Percentiles rank a stretch among this genome's conserved stretches.
Evolutionary conservation across 2,329 filamentous ascomycete species (phyloP).

Genomic region (Berkeleyomyces rouxiae): DNA sequence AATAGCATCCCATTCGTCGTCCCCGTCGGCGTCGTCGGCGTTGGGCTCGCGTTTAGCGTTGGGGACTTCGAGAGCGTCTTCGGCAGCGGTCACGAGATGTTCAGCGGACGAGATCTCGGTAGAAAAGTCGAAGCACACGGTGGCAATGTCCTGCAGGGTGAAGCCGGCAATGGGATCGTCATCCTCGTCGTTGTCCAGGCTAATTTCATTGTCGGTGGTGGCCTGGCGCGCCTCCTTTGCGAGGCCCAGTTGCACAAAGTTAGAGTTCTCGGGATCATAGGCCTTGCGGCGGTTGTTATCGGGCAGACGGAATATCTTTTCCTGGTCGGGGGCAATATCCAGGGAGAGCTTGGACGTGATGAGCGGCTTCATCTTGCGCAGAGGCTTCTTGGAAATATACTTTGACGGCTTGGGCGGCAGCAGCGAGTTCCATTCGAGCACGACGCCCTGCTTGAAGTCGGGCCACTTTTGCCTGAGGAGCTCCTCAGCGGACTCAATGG

Average conservation of each 20-base stretch:
- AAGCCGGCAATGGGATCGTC: slow-evolving; percentile 57
- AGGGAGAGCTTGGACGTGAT: slow-evolving; percentile 77
- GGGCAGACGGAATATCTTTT: slow-evolving; percentile 62
- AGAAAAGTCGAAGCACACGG: slow-evolving; percentile 41
- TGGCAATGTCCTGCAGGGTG: slow-evolving; percentile 62
- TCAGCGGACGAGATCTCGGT: slow-evolving; percentile 15
- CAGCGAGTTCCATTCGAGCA: slow-evolving; percentile 66
- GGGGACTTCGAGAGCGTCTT: neutral
- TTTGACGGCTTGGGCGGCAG: slow-evolving; percentile 66
- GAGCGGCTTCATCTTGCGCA: slow-evolving; percentile 65
- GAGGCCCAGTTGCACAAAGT: slow-evolving; percentile 17
- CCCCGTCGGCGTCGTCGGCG: slow-evolving; percentile 17
- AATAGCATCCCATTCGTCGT: slow-evolving; percentile 44
- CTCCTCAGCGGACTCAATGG: slow-evolving; percentile 57
- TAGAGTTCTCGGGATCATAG: slow-evolving; percentile 27
- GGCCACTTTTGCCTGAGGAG: slow-evolving; percentile 69
- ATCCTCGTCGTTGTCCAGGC: slow-evolving; percentile 35
- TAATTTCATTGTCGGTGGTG: slow-evolving; percentile 24
- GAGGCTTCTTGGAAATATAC: slow-evolving; percentile 61
- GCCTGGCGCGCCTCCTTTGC: slow-evolving; percentile 23
- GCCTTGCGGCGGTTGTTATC: slow-evolving; percentile 32
- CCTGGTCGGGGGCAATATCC: slow-evolving; percentile 72
- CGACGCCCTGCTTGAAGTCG: slow-evolving; percentile 56
- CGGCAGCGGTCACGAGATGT: slow-evolving; percentile 6
- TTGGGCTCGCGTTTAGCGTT: slow-evolving; percentile 11